Evolutionary conservation across 768 basidiomycete species (phyloP).

Genomic region (Gymnopilus dilepis): DNA sequence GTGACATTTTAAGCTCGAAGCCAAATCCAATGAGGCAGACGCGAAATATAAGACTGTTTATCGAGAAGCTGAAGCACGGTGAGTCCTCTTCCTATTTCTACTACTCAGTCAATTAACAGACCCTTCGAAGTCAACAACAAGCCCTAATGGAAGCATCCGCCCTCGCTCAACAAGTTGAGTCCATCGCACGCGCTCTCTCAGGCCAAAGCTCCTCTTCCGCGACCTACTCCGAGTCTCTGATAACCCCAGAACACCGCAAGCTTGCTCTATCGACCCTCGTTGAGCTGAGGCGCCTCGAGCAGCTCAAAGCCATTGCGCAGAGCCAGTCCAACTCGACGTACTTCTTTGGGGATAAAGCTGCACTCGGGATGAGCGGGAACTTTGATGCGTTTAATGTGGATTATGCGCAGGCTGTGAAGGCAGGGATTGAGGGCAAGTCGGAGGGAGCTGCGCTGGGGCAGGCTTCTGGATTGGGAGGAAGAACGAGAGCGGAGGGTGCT

Average conservation of each 20-base stretch:
- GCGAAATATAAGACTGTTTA: slow-evolving; percentile 55
- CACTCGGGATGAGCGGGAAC: slow-evolving; percentile 33
- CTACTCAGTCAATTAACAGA: too few species aligned
- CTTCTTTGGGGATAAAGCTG: slow-evolving; percentile 55
- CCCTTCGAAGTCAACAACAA: slow-evolving; percentile 42
- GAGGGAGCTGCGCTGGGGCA: too few species aligned
- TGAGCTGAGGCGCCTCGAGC: slow-evolving; percentile 56
- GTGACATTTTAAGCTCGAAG: slow-evolving; percentile 40
- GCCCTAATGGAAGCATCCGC: slow-evolving; percentile 51
- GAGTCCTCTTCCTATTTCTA: slow-evolving; percentile 3
- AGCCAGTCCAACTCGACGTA: slow-evolving; percentile 59
- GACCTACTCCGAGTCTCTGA: too few species aligned
- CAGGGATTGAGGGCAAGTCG: slow-evolving; percentile 23
- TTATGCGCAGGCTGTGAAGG: slow-evolving; percentile 52
- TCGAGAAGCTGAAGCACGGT: slow-evolving; percentile 57
- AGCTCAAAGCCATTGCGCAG: slow-evolving; percentile 55
- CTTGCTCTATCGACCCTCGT: slow-evolving; percentile 48
- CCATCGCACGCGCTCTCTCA: slow-evolving; percentile 46
- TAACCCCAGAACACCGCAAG: slow-evolving; percentile 36
- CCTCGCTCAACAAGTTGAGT: slow-evolving; percentile 52
- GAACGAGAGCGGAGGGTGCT: not conserved
- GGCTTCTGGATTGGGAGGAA: not conserved
- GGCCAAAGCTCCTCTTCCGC: slow-evolving; percentile 33
- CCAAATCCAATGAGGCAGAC: slow-evolving; percentile 60
- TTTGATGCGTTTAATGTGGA: slow-evolving; percentile 51